Conservation (phyloP, 2,329 filamentous ascomycete genomes). For the Cercospora sp. region DNA sequence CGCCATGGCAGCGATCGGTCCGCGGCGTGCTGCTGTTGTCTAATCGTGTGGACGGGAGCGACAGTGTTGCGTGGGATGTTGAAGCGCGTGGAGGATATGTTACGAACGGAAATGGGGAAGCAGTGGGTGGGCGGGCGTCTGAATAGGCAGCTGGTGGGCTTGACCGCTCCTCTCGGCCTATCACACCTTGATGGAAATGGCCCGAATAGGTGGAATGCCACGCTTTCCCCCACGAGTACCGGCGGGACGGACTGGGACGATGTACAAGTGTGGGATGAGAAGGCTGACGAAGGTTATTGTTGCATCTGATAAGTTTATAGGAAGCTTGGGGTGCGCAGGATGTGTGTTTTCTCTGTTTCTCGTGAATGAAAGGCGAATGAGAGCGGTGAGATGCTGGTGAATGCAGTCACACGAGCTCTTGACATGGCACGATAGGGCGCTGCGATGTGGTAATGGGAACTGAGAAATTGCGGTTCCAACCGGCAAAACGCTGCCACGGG, state of each 20-base stretch:
- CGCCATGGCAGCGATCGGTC: constrained; percentile 29
- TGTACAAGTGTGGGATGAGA: constrained; percentile 15
- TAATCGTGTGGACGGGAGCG: constrained; percentile 4
- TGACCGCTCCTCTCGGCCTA: constrained; percentile 17
- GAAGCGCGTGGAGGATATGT: constrained; percentile 11
- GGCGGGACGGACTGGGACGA: background rate
- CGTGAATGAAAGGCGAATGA: background rate
- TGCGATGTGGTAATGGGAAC: constrained; percentile 18
- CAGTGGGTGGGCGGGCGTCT: constrained; percentile 15
- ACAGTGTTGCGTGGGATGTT: constrained; percentile 11
- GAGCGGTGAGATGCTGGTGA: constrained; percentile 13
- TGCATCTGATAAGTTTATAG: constrained; percentile 3
- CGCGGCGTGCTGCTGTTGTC: background rate
- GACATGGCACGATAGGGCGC: constrained; percentile 13
- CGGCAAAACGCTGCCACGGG: constrained; percentile 1
- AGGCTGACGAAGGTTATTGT: constrained; percentile 6
- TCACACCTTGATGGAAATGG: constrained; percentile 24
- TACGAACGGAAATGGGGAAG: constrained; percentile 13
- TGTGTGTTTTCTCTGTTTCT: background rate
- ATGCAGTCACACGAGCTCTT: background rate
- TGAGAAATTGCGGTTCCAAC: constrained; percentile 3
- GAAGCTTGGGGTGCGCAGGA: background rate
- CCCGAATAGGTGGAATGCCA: constrained; percentile 10
- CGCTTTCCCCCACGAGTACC: constrained; percentile 14
- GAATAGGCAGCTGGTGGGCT: constrained; percentile 14